A percentile compares a stretch with the other conserved stretches of the same genome.
Evolutionary conservation across 768 basidiomycete species (phyloP).

Genomic region (Pleurotus pulmonarius): DNA sequence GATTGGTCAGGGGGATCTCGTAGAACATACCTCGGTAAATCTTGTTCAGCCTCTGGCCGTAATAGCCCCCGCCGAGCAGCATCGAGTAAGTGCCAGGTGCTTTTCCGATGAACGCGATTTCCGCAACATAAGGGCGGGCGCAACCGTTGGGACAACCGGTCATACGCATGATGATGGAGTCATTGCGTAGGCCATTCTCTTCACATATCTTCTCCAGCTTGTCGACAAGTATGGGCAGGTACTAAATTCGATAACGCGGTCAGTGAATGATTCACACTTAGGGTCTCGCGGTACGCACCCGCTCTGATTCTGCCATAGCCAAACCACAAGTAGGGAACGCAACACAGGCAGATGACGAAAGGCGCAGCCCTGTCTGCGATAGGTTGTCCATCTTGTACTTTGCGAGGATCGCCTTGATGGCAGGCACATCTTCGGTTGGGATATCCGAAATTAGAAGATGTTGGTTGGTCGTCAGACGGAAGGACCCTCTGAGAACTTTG

Average conservation of each 20-base stretch:
- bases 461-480: slow-evolving; percentile 94
- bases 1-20: background rate
- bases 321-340: slow-evolving; percentile 93
- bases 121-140: slow-evolving; percentile 89
- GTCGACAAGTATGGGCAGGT: slow-evolving; percentile 87
- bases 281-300: slow-evolving; percentile 29
- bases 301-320: slow-evolving; percentile 51
- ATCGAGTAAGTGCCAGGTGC: slow-evolving; percentile 90
- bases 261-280: background rate
- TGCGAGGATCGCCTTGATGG: slow-evolving; percentile 74
- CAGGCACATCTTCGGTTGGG: slow-evolving; percentile 61
- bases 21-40: slow-evolving; percentile 74
- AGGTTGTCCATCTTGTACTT: slow-evolving; percentile 92
- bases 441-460: slow-evolving; percentile 89
- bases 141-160: slow-evolving; percentile 96
- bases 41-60: slow-evolving; percentile 94
- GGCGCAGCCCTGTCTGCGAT: slow-evolving; percentile 68
- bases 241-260: slow-evolving; percentile 37
- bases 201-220: slow-evolving; percentile 96
- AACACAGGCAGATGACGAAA: slow-evolving; percentile 94
- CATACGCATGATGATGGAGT: slow-evolving; percentile 98
- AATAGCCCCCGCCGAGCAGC: slow-evolving; percentile 94
- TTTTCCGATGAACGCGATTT: slow-evolving; percentile 96
- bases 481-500: slow-evolving; percentile 88
- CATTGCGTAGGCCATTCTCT: slow-evolving; percentile 87